These are phyloP conservation scores for Aspergillus bertholletiae DNA, from an alignment of 495 filamentous ascomycete species.

Conservation along the genomic window DNA sequence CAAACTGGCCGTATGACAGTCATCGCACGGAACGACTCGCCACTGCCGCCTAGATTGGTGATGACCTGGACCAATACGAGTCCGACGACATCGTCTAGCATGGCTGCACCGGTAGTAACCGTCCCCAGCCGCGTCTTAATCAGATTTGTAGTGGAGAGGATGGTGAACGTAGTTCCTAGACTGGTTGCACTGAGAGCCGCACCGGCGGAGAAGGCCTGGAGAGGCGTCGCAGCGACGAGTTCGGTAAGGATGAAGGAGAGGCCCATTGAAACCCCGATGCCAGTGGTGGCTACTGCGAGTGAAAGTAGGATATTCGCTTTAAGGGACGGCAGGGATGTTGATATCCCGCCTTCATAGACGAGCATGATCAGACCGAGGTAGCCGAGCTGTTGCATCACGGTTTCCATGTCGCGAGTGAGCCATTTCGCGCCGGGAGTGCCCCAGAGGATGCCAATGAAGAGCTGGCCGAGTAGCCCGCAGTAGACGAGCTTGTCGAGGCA, in stretches of 20 bases:
- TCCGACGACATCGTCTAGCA: slow-evolving; percentile 81
- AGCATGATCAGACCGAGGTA: slow-evolving; percentile 73
- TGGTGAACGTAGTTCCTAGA: slow-evolving; percentile 75
- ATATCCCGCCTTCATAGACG: slow-evolving; percentile 72
- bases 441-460: slow-evolving; percentile 69
- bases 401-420: slow-evolving; percentile 45
- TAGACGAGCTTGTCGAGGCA: slow-evolving; percentile 59
- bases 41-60: slow-evolving; percentile 40
- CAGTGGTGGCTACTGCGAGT: slow-evolving; percentile 57
- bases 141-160: slow-evolving; percentile 57
- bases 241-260: slow-evolving; percentile 59
- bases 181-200: slow-evolving; percentile 74
- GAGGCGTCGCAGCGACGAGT: slow-evolving; percentile 36
- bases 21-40: slow-evolving; percentile 30
- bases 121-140: slow-evolving; percentile 61
- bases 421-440: slow-evolving; percentile 59
- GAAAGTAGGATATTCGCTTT: slow-evolving; percentile 59
- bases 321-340: slow-evolving; percentile 56
- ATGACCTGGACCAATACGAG: slow-evolving; percentile 75
- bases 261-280: slow-evolving; percentile 61
- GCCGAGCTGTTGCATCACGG: slow-evolving; percentile 62
- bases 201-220: slow-evolving; percentile 72
- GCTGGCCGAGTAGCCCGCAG: slow-evolving; percentile 72
- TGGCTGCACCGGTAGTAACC: slow-evolving; percentile 67
- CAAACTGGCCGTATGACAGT: slow-evolving; percentile 56